Percentiles rank a stretch among this genome's conserved stretches.
Conservation (phyloP, 345 rosid species). For the Brassica cretica region DNA sequence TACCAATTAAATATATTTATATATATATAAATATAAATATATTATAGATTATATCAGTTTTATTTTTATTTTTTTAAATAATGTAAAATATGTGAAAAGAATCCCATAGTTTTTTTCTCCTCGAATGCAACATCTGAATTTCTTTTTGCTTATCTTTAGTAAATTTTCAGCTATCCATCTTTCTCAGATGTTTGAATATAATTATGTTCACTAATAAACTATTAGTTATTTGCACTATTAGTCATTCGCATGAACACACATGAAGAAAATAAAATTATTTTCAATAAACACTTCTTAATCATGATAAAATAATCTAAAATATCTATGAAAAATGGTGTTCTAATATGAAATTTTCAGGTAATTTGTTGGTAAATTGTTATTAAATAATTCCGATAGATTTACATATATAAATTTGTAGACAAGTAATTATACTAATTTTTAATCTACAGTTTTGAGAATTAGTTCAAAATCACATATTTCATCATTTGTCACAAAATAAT, state of each 20-base stretch:
- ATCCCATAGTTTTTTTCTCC: background rate
- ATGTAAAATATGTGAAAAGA: background rate
- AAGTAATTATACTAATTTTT: background rate
- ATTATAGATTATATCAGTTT: background rate
- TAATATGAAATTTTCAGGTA: background rate
- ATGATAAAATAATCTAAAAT: background rate
- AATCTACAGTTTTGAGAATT: background rate
- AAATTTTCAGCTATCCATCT: background rate
- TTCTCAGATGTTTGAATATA: background rate
- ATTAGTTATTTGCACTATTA: background rate
- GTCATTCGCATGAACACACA: background rate
- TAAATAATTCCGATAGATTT: background rate
- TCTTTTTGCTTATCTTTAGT: background rate
- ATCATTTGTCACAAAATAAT: background rate
- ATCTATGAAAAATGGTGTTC: background rate
- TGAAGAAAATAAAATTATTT: background rate
- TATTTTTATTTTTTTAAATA: background rate
- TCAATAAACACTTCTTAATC: background rate
- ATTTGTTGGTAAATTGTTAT: background rate
- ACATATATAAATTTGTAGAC: background rate
- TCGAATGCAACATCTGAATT: background rate
- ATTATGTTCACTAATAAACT: background rate
- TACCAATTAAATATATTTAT: background rate
- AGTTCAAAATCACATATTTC: background rate
- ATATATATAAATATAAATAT: background rate